Base-by-base conservation (phyloP, 2,329 filamentous ascomycete species). In the Thelonectria olida region DNA sequence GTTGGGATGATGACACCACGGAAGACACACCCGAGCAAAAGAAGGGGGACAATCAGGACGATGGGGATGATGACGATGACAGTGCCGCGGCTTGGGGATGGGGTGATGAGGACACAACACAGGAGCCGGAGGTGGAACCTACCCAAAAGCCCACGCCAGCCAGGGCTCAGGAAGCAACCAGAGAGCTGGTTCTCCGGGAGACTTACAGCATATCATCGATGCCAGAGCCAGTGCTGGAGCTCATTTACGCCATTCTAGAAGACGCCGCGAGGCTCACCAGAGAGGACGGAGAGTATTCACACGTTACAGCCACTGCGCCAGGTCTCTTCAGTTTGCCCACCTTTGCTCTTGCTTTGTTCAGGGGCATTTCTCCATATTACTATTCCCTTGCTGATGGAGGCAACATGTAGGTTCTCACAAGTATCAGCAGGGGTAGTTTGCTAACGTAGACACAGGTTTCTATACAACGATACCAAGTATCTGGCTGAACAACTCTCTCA, bases 141-240 rank as follows among this genome's bases (percentile, higher is more conserved):
- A 34, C 58, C 39, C 20, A 52, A 12, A 20, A 63, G 62, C 15
- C 44, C 39, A 56, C 67, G 51, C 6, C 69, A 39, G 31, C 64
- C 23, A 65, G 71, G 28, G 42, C 69, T 7, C 68, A 76, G 27
- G 54, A 64, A 4, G 61, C 82, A 41, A 80, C 82, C 8, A 83
- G 88, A 56, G 91, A 96, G 73, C 80, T 98, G 61, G 91, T 92
- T 0, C 79, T 98, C 44, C 91, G 85, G 63, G 96, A 99, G 78
- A 91, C 86, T 2, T 99, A 97, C 75, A 92, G 89, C 60, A 91
- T 97, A 52, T 97, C 95, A 0, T 91, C 91, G 2, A 90, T 97
- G 75, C 95, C 96, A 1, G 90, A 93, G 62, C 87, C 89, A 4
- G 88, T 98, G 12, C 82, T 94, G 19, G 82, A 86, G 17, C 83